These are phyloP conservation scores for Lindgomyces ingoldianus DNA, from an alignment of 495 filamentous ascomycete genomes.

Conservation along the genomic window DNA sequence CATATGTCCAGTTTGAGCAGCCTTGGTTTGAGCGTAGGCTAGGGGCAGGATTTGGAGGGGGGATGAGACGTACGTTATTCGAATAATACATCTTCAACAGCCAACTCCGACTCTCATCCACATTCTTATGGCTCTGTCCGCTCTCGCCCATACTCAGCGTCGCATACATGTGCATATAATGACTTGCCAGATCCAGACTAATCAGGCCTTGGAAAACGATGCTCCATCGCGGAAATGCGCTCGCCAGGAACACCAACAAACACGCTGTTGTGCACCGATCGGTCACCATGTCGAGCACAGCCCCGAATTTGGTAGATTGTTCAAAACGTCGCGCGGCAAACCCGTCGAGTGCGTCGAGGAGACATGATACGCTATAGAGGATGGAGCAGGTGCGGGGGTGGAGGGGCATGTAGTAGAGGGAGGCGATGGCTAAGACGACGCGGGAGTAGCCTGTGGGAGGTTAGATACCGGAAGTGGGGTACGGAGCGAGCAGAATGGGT, in stretches of 20 bases:
- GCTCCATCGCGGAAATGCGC: slow-evolving; percentile 88
- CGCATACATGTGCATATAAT: slow-evolving; percentile 99
- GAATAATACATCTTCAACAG: slow-evolving; percentile 94
- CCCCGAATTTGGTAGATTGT: slow-evolving; percentile 91
- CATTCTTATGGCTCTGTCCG: slow-evolving; percentile 86
- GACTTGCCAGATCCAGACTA: slow-evolving; percentile 85
- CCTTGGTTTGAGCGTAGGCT: too few relatives aligned
- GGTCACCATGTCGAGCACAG: slow-evolving; percentile 96
- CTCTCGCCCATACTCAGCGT: slow-evolving; percentile 78
- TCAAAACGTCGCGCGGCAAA: slow-evolving; percentile 83
- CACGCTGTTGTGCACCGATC: slow-evolving; percentile 94
- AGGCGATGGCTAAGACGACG: slow-evolving; percentile 84
- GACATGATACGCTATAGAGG: slow-evolving; percentile 88
- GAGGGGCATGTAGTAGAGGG: slow-evolving; percentile 97
- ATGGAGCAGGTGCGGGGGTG: slow-evolving; percentile 91
- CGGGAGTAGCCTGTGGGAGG: slow-evolving; percentile 72
- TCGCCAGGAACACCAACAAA: slow-evolving; percentile 87
- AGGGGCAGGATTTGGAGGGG: too few relatives aligned
- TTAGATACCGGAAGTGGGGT: background rate
- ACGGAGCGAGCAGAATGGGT: slow-evolving; percentile 22
- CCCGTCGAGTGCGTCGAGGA: slow-evolving; percentile 92
- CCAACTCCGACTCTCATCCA: slow-evolving; percentile 74
- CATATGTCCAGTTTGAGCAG: too few relatives aligned
- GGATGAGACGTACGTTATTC: slow-evolving; percentile 77
- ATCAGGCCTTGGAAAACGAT: slow-evolving; percentile 93